phyloP scores from a whole-genome alignment of 345 rosid genomes.

The Populus tremula region DNA sequence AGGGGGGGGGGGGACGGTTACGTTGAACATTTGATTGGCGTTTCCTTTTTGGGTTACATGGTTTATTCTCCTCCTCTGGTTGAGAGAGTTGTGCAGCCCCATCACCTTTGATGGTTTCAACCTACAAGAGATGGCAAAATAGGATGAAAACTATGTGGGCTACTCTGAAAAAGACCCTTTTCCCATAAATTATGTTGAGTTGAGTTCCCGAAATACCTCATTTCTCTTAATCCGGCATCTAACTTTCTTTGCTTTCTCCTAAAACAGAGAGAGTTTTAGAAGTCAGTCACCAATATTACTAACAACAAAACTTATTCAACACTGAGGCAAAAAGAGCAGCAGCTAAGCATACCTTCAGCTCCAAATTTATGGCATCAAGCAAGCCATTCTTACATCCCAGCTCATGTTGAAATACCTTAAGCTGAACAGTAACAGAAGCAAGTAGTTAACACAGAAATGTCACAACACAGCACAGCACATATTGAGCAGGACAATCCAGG shows the following conservation, averaged over 20 bases:
- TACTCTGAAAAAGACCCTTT: slow-evolving; percentile 4
- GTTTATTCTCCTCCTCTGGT: slow-evolving; percentile 25
- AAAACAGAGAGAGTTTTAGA: slow-evolving; percentile 4
- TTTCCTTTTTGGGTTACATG: slow-evolving; percentile 33
- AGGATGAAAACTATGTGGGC: slow-evolving; percentile 15
- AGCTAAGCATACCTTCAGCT: slow-evolving; percentile 28
- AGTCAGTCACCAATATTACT: slow-evolving; percentile 6
- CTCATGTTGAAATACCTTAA: slow-evolving; percentile 62
- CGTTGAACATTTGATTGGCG: slow-evolving; percentile 35
- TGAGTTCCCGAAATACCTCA: slow-evolving; percentile 25
- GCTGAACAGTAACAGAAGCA: slow-evolving; percentile 40
- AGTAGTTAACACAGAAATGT: slow-evolving; percentile 10
- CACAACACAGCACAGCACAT: background rate
- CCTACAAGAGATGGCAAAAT: slow-evolving; percentile 34
- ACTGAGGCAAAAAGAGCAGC: background rate
- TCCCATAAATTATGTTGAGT: background rate
- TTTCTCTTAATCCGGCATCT: slow-evolving; percentile 24
- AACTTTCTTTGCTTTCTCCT: slow-evolving; percentile 34
- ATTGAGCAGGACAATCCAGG: background rate
- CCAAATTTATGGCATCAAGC: slow-evolving; percentile 39
- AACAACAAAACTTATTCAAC: background rate
- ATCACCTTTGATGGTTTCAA: slow-evolving; percentile 20
- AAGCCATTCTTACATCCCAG: slow-evolving; percentile 60
- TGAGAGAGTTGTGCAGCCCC: slow-evolving; percentile 16
- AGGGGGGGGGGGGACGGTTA: slow-evolving; percentile 9